Conservation (phyloP, 176 grass and related monocot genomes). For the Eragrostis nindensis region DNA sequence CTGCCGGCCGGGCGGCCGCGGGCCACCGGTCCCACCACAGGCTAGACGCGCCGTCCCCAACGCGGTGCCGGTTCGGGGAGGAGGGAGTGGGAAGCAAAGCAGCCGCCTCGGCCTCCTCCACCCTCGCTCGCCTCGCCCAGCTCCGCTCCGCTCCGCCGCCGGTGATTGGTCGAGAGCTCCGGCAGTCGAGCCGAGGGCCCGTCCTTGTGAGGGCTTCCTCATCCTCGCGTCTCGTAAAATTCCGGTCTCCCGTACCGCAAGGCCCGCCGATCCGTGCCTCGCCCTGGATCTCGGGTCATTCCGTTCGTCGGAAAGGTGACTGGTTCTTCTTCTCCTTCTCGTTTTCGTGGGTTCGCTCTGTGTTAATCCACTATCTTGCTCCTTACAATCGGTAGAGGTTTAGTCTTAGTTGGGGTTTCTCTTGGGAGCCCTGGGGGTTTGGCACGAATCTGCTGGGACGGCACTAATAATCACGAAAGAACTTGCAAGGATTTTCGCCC, state of each 20-base stretch:
- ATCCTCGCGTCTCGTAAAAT: too few relatives aligned
- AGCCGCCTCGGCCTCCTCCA: background rate
- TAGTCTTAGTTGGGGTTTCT: background rate
- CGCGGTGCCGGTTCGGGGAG: background rate
- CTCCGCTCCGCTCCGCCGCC: background rate
- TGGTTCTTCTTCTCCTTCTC: background rate
- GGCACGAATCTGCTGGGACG: background rate
- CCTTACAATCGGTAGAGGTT: background rate
- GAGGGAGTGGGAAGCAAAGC: background rate
- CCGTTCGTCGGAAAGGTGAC: background rate
- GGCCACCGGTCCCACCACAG: too few relatives aligned
- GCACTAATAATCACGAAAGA: background rate
- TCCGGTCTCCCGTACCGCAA: background rate
- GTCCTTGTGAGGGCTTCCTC: background rate
- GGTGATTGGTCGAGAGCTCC: background rate
- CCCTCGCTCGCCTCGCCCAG: background rate
- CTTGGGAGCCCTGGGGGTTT: background rate
- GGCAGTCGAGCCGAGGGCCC: background rate
- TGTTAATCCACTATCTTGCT: background rate
- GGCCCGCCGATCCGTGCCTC: constrained; percentile 1
- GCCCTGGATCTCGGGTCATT: background rate
- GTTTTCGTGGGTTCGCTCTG: background rate
- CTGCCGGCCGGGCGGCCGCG: too few relatives aligned
- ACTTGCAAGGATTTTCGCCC: background rate
- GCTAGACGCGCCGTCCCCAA: background rate